phyloP scores from a whole-genome alignment of 306 rosid species.

The Begonia fuchsioides region DNA sequence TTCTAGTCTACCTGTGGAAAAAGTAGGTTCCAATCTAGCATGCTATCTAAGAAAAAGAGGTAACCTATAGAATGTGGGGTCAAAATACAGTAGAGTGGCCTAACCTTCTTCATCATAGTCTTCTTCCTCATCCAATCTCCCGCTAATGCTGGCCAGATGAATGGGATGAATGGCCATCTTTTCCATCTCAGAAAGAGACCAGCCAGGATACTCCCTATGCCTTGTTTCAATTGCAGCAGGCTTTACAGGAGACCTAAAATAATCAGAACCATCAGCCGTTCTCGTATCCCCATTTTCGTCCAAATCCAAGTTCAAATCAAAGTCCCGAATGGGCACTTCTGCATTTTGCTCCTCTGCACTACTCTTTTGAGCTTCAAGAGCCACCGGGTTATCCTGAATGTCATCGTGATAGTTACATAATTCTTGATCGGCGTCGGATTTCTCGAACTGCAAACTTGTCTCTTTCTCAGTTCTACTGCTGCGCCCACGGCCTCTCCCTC shows the following conservation, averaged over 20 bases:
- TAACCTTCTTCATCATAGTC: conserved; percentile 63
- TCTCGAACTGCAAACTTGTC: conserved; percentile 13
- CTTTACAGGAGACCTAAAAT: no score
- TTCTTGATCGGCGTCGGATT: conserved; percentile 34
- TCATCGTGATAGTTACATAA: neutral
- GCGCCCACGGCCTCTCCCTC: conserved; percentile 66
- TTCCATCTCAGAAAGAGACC: conserved; percentile 49
- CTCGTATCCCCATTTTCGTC: conserved; percentile 26
- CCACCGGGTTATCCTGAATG: conserved; percentile 11
- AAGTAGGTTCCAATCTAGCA: no score
- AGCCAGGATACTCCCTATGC: conserved; percentile 46
- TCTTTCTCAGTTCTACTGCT: conserved; percentile 42
- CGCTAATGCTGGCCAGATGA: conserved; percentile 40
- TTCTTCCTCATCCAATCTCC: conserved; percentile 51
- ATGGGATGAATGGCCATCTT: conserved; percentile 43
- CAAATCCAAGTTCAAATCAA: conserved; percentile 54
- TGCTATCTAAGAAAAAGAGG: no score
- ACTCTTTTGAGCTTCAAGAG: conserved; percentile 17
- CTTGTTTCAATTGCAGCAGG: conserved; percentile 19
- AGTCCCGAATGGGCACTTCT: conserved; percentile 27
- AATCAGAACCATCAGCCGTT: conserved; percentile 7
- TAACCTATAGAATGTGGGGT: no score
- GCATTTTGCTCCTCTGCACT: conserved; percentile 8
- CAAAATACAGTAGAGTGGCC: neutral
- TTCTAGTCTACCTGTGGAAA: no score